Conservation (phyloP, 2,329 filamentous ascomycete species). For the Coniella lustricola region DNA sequence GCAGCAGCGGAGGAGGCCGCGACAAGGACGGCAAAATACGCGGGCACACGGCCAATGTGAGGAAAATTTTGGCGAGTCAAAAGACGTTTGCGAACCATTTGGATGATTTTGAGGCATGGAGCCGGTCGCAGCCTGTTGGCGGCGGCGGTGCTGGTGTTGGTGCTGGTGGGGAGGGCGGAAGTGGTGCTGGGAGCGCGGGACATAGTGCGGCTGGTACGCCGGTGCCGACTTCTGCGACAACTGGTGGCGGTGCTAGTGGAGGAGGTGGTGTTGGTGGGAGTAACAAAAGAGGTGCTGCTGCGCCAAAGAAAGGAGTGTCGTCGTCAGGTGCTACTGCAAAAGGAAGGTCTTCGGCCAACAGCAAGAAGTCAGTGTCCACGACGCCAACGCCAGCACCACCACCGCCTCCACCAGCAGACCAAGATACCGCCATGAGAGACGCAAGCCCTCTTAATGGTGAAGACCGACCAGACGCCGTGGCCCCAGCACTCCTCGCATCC, state of each 20-base stretch:
- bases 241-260: constrained; percentile 1
- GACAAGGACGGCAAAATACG: constrained; percentile 37
- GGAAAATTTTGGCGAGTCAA: constrained; percentile 71
- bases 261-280: background rate
- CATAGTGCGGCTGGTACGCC: constrained; percentile 19
- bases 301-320: constrained; percentile 13
- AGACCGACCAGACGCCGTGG: constrained; percentile 14
- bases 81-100: constrained; percentile 81
- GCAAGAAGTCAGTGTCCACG: constrained; percentile 8
- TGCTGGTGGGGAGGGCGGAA: background rate
- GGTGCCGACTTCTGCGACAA: constrained; percentile 3
- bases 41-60: constrained; percentile 56
- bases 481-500: constrained; percentile 16
- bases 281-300: background rate
- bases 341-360: constrained; percentile 1
- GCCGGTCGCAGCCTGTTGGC: constrained; percentile 36
- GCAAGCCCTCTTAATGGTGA: constrained; percentile 19
- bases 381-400: background rate
- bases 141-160: background rate
- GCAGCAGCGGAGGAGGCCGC: constrained; percentile 28
- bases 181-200: constrained; percentile 24
- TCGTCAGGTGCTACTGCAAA: constrained; percentile 1
- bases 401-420: constrained; percentile 1
- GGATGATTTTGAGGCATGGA: constrained; percentile 63
- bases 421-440: constrained; percentile 37